Evolutionary conservation across 108 stramenopile species (phyloP).

Genomic region (Schizochytrium sp.): DNA sequence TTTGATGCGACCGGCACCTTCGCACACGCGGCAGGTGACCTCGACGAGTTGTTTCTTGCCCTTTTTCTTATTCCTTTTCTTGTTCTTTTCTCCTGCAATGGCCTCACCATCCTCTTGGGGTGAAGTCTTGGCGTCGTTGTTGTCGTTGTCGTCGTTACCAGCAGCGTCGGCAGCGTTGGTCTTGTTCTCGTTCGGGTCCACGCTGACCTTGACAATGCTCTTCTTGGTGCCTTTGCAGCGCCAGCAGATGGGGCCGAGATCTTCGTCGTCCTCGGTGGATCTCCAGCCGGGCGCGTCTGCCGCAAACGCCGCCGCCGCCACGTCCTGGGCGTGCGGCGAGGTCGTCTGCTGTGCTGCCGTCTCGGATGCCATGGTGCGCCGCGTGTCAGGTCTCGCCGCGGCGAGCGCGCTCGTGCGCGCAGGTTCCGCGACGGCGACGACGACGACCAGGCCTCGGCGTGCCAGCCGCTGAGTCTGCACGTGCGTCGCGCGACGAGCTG

Average conservation of each 20-base stretch:
- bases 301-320: not conserved
- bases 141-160: not conserved
- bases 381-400: too few relatives aligned
- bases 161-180: not conserved
- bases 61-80: not conserved
- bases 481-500: too few relatives aligned
- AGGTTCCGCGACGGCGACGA: too few relatives aligned
- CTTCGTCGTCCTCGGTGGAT: not conserved
- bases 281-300: slow-evolving; percentile 1
- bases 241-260: not conserved
- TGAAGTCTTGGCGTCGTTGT: not conserved
- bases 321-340: too few relatives aligned
- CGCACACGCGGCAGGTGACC: not conserved
- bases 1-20: not conserved
- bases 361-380: too few relatives aligned
- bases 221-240: not conserved
- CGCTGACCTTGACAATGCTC: not conserved
- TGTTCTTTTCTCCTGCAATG: not conserved
- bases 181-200: not conserved
- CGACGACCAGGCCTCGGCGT: too few relatives aligned
- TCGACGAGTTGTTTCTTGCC: not conserved
- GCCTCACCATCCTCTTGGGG: not conserved
- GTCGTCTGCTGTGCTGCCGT: too few relatives aligned
- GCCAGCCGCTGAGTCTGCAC: too few relatives aligned
- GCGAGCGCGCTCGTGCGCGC: too few relatives aligned